These are phyloP conservation scores for Wickerhamiella brachini DNA, from an alignment of 805 yeast genomes.

Conservation along the genomic window DNA sequence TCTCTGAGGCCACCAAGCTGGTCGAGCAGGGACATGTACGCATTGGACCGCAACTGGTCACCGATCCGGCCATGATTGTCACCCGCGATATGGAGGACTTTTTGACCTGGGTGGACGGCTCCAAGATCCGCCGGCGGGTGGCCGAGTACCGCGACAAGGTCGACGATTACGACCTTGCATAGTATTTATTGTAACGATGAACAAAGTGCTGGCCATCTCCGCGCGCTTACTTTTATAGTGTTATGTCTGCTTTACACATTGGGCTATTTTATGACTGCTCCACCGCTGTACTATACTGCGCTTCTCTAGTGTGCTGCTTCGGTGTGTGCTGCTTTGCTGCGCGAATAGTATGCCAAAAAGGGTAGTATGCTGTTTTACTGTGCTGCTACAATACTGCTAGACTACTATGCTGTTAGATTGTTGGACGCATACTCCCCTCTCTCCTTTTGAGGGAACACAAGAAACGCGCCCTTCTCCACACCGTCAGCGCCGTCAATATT, in stretches of 20 bases:
- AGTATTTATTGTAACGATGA: conserved; percentile 4
- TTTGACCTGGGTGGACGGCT: conserved; percentile 92
- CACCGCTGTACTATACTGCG: too few relatives aligned
- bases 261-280: too few relatives aligned
- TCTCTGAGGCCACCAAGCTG: conserved; percentile 77
- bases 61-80: conserved; percentile 90
- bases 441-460: background rate
- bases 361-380: too few relatives aligned
- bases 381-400: too few relatives aligned
- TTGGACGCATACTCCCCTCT: too few relatives aligned
- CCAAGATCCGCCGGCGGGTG: conserved; percentile 83
- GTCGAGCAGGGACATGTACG: conserved; percentile 96
- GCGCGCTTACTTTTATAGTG: too few relatives aligned
- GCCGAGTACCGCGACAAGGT: conserved; percentile 66
- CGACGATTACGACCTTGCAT: conserved; percentile 42
- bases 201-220: too few relatives aligned
- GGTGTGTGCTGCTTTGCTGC: too few relatives aligned
- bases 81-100: conserved; percentile 93
- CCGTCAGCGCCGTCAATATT: conserved; percentile 42
- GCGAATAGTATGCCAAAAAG: too few relatives aligned
- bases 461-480: conserved; percentile 29
- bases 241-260: too few relatives aligned
- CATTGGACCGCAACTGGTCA: conserved; percentile 89
- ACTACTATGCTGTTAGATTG: too few relatives aligned
- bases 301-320: too few relatives aligned